Evolutionary conservation across 352 stramenopile species (phyloP), one percentile per base, ranked within the genome.

Genomic region (Phytopythium boreale): DNA sequence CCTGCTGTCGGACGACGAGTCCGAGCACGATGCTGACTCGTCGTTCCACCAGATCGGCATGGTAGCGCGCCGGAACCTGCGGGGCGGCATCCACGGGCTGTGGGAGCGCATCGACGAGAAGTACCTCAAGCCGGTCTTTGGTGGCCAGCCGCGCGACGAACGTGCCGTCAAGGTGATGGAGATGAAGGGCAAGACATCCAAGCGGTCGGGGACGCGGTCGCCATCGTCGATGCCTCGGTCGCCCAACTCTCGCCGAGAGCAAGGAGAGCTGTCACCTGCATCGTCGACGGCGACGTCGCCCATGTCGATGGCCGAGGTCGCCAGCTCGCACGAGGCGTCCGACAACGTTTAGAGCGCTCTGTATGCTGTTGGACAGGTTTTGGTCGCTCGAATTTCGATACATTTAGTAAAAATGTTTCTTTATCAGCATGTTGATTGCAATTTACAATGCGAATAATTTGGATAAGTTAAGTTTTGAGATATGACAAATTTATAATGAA

Each of bases 61-160:
- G 3, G 63, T 56, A 5, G 24, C 56, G 39, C 77, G 70, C 26
- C 78, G 67, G 41, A 70, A 69, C 8, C 73, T 70, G 29, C 77
- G 62, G 19, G 68, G 68, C 6, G 82, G 82, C 43, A 88, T 93
- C 36, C 80, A 89, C 56, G 71, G 74, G 11, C 52, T 85, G 2
- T 92, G 84, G 84, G 76, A 88, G 47, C 69, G 67, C 4, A 43
- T 92, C 36, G 84, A 92, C 63, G 84, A 88, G 49, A 82, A 80
- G 64, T 90, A 90, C 53, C 66, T 92, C 31, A 92, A 91, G 72
- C 84, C 84, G 3, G 36, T 88, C 15, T 90, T 92, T 63, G 84
- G 84, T 24, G 80, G 80, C 19, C 67, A 66, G 61, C 68, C 74
- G 34, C 74, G 74, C 6, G 71, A 71, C 24, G 29, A 74, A 20